Evolutionary conservation across 179 eudicot species (phyloP).

Genomic region (Beta lomatogona): DNA sequence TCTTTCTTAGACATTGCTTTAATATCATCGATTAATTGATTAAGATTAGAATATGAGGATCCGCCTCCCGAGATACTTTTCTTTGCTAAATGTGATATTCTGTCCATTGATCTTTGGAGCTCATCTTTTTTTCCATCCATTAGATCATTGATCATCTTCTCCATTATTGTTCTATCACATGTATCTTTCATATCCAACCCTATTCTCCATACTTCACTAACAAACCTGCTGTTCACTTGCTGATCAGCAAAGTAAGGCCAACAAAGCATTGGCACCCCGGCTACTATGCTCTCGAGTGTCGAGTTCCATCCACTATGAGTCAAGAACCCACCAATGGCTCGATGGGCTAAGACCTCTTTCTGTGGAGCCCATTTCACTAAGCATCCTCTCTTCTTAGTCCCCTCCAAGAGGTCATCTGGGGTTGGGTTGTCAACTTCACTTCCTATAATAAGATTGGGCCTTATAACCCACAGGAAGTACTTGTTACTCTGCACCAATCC

Average conservation of each 20-base stretch:
- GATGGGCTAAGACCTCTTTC: constrained; percentile 53
- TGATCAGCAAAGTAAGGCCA: constrained; percentile 62
- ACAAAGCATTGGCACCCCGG: constrained; percentile 60
- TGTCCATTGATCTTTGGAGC: constrained; percentile 20
- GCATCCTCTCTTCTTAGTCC: constrained; percentile 50
- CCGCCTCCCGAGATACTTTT: constrained; percentile 32
- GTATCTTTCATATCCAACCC: constrained; percentile 69
- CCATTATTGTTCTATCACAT: constrained; percentile 46
- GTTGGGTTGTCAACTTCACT: constrained; percentile 21
- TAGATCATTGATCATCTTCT: constrained; percentile 42
- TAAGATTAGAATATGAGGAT: constrained; percentile 29
- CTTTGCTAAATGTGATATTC: constrained; percentile 29
- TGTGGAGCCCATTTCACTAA: constrained; percentile 60
- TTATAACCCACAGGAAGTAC: constrained; percentile 52
- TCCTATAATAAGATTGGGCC: constrained; percentile 36
- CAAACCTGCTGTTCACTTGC: constrained; percentile 52
- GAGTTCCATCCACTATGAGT: constrained; percentile 74
- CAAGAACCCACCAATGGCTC: constrained; percentile 52
- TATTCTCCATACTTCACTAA: constrained; percentile 45
- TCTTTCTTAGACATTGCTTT: constrained; percentile 11
- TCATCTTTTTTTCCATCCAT: constrained; percentile 36
- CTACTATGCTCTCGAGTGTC: constrained; percentile 49
- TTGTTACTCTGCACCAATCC: constrained; percentile 52
- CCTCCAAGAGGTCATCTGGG: constrained; percentile 33
- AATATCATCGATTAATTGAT: constrained; percentile 36